Percentiles rank a stretch among this genome's conserved stretches.
phyloP scores from a whole-genome alignment of 768 basidiomycete species.

The Naganishia vishniacii region DNA sequence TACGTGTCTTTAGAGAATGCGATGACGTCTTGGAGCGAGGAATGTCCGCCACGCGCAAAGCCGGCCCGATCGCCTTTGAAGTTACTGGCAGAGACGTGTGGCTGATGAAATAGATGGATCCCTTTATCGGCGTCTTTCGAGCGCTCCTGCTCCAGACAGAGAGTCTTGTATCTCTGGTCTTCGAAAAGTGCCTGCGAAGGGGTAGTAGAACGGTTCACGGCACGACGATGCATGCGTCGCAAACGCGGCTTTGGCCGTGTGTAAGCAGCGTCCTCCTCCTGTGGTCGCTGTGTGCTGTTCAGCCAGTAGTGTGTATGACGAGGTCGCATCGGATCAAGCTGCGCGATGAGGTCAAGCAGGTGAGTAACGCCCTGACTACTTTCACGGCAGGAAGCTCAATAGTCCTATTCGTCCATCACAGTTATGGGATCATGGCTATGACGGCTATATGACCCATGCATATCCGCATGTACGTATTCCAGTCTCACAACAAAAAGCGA shows the following conservation, averaged over 20 bases:
- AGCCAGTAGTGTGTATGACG: constrained; percentile 15
- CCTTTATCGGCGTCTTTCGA: no score
- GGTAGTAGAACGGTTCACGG: no score
- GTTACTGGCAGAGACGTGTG: no score
- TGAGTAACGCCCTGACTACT: neutral
- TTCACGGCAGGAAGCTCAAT: neutral
- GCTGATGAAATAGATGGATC: no score
- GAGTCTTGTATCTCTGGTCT: no score
- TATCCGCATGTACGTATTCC: constrained; percentile 53
- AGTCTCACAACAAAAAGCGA: constrained; percentile 25
- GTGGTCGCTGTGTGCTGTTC: constrained; percentile 5
- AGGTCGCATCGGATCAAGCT: constrained; percentile 15
- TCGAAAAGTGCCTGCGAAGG: no score
- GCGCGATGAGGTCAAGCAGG: constrained; percentile 23
- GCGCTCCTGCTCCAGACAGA: no score
- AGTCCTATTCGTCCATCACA: constrained; percentile 51
- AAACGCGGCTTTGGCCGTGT: constrained; percentile 6
- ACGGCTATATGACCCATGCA: constrained; percentile 76
- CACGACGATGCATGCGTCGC: neutral
- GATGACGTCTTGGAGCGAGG: no score
- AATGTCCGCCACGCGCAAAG: no score
- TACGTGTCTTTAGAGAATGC: no score
- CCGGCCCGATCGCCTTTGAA: no score
- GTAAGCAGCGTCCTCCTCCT: neutral
- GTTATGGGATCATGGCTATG: constrained; percentile 84